phyloP scores from a whole-genome alignment of 2,329 filamentous ascomycete species.

The Penicillium sp. region DNA sequence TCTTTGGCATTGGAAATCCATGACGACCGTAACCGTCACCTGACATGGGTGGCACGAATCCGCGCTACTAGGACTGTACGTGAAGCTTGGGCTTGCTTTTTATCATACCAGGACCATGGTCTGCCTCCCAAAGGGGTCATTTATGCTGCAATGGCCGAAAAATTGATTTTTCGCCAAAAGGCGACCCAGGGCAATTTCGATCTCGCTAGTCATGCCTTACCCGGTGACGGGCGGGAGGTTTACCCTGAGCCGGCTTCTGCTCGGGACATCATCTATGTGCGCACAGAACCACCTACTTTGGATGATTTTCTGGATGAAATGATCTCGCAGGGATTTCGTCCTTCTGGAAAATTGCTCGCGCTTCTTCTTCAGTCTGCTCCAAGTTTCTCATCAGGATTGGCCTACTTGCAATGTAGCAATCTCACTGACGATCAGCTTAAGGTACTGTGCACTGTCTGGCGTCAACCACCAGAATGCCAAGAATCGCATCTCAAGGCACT shows the following conservation, averaged over 20 bases:
- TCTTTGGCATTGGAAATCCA: conserved; percentile 7
- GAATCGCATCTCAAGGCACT: conserved; percentile 22
- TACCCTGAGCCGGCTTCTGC: conserved; percentile 57
- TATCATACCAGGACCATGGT: conserved; percentile 53
- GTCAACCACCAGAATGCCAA: conserved; percentile 14
- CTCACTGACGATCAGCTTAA: conserved; percentile 34
- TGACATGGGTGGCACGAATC: conserved; percentile 60
- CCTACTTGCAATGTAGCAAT: conserved; percentile 42
- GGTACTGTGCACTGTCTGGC: conserved; percentile 29
- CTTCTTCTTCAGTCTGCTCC: conserved; percentile 51
- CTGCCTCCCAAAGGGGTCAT: conserved; percentile 42
- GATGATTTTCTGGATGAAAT: conserved; percentile 56
- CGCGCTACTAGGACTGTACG: conserved; percentile 60
- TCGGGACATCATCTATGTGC: conserved; percentile 59
- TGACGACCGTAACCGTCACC: conserved; percentile 20
- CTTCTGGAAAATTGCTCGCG: conserved; percentile 47
- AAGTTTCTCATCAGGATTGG: conserved; percentile 42
- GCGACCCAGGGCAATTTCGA: conserved; percentile 24
- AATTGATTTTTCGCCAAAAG: conserved; percentile 47
- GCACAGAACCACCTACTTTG: conserved; percentile 53
- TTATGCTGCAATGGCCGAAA: conserved; percentile 60
- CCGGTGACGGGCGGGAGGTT: conserved; percentile 59
- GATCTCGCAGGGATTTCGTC: conserved; percentile 44
- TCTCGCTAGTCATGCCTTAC: conserved; percentile 36
- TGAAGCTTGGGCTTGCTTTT: conserved; percentile 66